Conservation (phyloP, 495 filamentous ascomycete species). For the Aspergillus saccharolyticus region DNA sequence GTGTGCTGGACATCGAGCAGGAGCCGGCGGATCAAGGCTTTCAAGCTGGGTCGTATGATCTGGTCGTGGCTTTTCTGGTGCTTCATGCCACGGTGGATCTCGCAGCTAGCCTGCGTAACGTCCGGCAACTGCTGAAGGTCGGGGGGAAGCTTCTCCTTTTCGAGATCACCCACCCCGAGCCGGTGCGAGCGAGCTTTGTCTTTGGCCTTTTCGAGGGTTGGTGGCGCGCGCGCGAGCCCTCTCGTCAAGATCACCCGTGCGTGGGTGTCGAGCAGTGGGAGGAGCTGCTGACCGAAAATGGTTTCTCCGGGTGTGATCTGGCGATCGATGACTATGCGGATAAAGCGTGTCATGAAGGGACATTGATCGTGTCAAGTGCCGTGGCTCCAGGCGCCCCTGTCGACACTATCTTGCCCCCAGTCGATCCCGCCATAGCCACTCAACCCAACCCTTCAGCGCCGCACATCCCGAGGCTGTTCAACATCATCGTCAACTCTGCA, state of each 20-base stretch:
- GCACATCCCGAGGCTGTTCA: background rate
- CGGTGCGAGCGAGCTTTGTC: conserved; percentile 6
- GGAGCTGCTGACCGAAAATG: conserved; percentile 9
- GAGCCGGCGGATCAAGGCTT: conserved; percentile 45
- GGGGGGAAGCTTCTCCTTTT: conserved; percentile 16
- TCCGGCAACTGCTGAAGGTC: too few relatives aligned
- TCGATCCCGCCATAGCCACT: background rate
- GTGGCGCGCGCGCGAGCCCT: conserved; percentile 14
- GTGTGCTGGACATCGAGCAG: conserved; percentile 38
- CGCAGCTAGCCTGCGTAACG: conserved; percentile 27
- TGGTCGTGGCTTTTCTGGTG: conserved; percentile 40
- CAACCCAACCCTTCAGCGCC: background rate
- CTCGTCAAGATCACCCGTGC: conserved; percentile 15
- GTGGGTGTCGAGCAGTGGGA: conserved; percentile 19
- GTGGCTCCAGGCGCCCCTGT: too few relatives aligned
- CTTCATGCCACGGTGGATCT: conserved; percentile 30
- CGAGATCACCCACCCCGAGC: conserved; percentile 12
- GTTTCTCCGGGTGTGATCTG: conserved; percentile 21
- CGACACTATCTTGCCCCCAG: too few relatives aligned
- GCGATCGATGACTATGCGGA: conserved; percentile 3
- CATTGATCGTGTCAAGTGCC: conserved; percentile 7
- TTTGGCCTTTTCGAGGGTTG: conserved; percentile 20
- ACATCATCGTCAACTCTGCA: background rate
- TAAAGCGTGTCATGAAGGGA: conserved; percentile 2
- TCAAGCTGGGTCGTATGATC: conserved; percentile 39